phyloP scores from a whole-genome alignment of 495 filamentous ascomycete genomes.

The Xylaria longipes region DNA sequence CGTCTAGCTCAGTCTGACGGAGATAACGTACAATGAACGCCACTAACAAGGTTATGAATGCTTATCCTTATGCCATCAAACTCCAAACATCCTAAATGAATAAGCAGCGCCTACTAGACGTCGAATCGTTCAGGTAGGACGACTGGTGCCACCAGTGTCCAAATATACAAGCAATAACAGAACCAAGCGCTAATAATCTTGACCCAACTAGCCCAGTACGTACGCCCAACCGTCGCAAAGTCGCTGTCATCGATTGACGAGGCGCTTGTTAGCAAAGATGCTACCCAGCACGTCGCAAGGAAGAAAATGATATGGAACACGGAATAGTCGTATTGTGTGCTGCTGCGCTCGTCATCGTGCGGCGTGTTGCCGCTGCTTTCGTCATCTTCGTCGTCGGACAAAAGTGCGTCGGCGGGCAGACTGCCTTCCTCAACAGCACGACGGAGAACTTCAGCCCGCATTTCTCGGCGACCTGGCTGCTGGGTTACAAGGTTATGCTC shows the following conservation, averaged over 20 bases:
- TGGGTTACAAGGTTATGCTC: slow-evolving; percentile 89
- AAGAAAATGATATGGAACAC: slow-evolving; percentile 99
- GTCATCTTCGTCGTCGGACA: slow-evolving; percentile 77
- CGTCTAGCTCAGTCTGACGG: not conserved
- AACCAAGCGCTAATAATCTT: slow-evolving; percentile 99
- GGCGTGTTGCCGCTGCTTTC: slow-evolving; percentile 62
- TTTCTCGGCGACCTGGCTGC: slow-evolving; percentile 85
- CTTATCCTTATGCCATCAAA: slow-evolving; percentile 5
- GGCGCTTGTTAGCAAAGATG: slow-evolving; percentile 87
- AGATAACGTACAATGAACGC: not conserved
- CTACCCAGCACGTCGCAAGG: slow-evolving; percentile 93
- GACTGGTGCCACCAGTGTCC: slow-evolving; percentile 89
- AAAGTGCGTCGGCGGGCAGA: slow-evolving; percentile 87
- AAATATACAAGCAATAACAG: slow-evolving; percentile 92
- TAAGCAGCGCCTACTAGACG: slow-evolving; percentile 35
- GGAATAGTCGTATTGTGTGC: slow-evolving; percentile 94
- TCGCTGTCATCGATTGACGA: slow-evolving; percentile 66
- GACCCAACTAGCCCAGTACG: slow-evolving; percentile 98
- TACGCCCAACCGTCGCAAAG: slow-evolving; percentile 90
- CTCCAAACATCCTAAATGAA: slow-evolving; percentile 8
- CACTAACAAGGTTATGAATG: not conserved
- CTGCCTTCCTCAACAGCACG: slow-evolving; percentile 89
- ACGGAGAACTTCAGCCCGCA: slow-evolving; percentile 90
- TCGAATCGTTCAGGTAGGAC: slow-evolving; percentile 88
- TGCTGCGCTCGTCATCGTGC: slow-evolving; percentile 86